These are phyloP conservation scores for Pleurotus citrinopileatus DNA, from an alignment of 768 basidiomycete genomes.

Conservation along the genomic window DNA sequence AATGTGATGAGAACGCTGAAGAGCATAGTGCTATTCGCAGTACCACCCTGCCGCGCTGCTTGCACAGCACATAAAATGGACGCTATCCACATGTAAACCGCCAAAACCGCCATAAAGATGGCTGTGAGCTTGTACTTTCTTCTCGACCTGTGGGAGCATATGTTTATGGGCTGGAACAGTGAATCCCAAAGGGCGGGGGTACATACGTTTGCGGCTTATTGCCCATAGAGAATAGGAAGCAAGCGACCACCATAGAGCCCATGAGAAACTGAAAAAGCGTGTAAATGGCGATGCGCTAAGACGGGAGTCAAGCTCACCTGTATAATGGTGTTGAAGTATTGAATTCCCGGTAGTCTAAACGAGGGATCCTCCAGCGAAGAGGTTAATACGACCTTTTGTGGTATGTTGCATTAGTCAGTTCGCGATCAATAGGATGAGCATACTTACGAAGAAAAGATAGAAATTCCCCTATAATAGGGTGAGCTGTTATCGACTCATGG, in stretches of 20 bases:
- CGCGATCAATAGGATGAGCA: background rate
- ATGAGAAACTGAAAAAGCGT: constrained; percentile 61
- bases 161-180: background rate
- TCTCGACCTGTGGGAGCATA: constrained; percentile 44
- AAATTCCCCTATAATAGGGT: constrained; percentile 72
- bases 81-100: constrained; percentile 80
- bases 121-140: constrained; percentile 86
- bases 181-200: background rate
- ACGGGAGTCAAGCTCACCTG: constrained; percentile 47
- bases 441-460: constrained; percentile 86
- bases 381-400: constrained; percentile 86
- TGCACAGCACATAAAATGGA: constrained; percentile 80
- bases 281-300: constrained; percentile 8
- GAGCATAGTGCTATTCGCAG: constrained; percentile 71
- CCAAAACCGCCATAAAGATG: constrained; percentile 70
- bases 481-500: background rate
- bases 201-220: constrained; percentile 84
- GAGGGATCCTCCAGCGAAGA: constrained; percentile 78
- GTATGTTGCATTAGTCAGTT: too few relatives aligned
- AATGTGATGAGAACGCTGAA: constrained; percentile 87
- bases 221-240: constrained; percentile 94
- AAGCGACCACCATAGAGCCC: constrained; percentile 81
- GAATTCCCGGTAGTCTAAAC: constrained; percentile 63
- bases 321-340: constrained; percentile 69
- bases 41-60: constrained; percentile 64